Base-by-base conservation (phyloP, 805 yeast species). In the Wickerhamomyces ciferrii region DNA sequence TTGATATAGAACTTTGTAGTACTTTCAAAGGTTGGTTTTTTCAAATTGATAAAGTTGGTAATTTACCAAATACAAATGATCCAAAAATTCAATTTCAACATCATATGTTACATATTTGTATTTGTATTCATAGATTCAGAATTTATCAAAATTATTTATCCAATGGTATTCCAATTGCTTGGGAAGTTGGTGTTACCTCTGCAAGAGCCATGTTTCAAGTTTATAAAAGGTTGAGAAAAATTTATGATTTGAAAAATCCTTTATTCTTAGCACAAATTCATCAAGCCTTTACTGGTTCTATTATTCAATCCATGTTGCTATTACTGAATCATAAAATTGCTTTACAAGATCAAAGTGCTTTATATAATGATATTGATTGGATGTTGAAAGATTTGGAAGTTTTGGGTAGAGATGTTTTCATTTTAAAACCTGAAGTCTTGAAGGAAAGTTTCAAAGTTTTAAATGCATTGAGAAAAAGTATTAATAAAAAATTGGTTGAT, bases 271-370 rank as follows among this genome's bases (percentile, higher is more conserved):
- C 66, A 17, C 66, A 61, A 46, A 62, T 64, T 15, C 64, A 65
- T 43, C 69, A 65, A 43, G 34, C 61, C 0, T 65, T 63, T 49
- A 58, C 67, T 9, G 66, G 67, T 2, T 54, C 66, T 2, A 58
- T 64, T 24, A 55, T 63, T 13, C 69, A 63, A 45, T 58, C 66
- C 2, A 59, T 64, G 58, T 49, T 65, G 50, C 39, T 65, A 4
- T 39, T 63, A 38, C 47, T 63, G 27, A 53, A 53, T 39, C 44
- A 46, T 13, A 50, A 52, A n/a, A 43, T 56, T 37, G 43, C 58
- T 2, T 15, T 44, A 14, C 43, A 38, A 36, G 62, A 59, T 20
- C 52, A 53, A 39, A 48, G 52, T 31, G 51, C 55, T 1, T 25
- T 60, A 29, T 54, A 55, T 43, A 47, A 45, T n/a, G 64, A 61